Evolutionary conservation across 2,329 filamentous ascomycete genomes (phyloP).

Genomic region (Botrytis deweyae): DNA sequence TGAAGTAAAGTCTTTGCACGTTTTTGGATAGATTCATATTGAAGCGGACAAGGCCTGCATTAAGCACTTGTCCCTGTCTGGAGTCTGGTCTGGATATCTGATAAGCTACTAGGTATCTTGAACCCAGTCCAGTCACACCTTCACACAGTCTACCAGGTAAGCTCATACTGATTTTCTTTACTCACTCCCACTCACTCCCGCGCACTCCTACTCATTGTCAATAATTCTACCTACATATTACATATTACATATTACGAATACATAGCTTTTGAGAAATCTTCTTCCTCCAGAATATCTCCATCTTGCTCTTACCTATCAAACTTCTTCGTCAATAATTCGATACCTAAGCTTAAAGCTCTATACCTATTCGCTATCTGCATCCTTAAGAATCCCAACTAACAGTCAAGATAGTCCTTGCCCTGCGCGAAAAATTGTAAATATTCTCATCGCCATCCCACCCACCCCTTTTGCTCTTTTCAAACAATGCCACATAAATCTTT

Average conservation of each 20-base stretch:
- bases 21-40: not conserved
- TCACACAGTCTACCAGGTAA: not conserved
- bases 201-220: not conserved
- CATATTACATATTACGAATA: not conserved
- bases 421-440: not conserved
- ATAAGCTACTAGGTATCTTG: not conserved
- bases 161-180: not conserved
- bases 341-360: not conserved
- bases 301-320: not conserved
- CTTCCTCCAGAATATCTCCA: not conserved
- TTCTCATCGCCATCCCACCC: not conserved
- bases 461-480: not conserved
- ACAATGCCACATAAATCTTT: conserved; percentile 2
- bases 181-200: not conserved
- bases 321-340: not conserved
- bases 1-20: not conserved
- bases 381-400: not conserved
- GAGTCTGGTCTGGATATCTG: not conserved
- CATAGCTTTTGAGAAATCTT: not conserved
- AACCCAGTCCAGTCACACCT: not conserved
- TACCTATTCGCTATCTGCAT: not conserved
- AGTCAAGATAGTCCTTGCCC: not conserved
- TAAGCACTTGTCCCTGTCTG: not conserved
- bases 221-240: not conserved
- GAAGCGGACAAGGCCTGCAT: not conserved